Evolutionary conservation across 495 filamentous ascomycete genomes (phyloP), one percentile per base, ranked within the genome.

Genomic region (Chaetomium tenue): DNA sequence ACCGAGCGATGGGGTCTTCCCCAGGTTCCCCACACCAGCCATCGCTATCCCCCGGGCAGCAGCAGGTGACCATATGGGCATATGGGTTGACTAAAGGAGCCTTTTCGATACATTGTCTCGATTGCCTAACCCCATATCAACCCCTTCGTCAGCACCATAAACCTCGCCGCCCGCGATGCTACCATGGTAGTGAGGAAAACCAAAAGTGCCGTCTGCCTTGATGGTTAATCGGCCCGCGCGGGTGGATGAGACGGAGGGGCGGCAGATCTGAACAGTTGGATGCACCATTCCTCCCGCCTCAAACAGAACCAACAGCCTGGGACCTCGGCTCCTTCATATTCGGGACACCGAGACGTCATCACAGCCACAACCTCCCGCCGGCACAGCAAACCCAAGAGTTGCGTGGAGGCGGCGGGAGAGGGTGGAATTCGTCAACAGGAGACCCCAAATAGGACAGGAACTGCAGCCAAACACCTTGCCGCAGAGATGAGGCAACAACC

Each of bases 211-310:
- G 25, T 18, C 3, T n/a, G 33, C 33, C 33, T 23, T 20, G 18
- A 20, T 28, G 5, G 11, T 11, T 30, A 42, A 23, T 40, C 18
- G 33, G 33, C 26, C 25, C 33, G 30, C 39, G 26, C 22, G 40
- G 39, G 20, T n/a, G 39, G 56, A 47, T 58, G 37, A 18, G 57
- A 48, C 57, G 57, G 57, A 47, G 39, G 42, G 57, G 26, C 39
- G 42, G 55, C 55, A 59, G 22, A 59, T 59, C 57, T 59, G 30
- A 39, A 28, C 51, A 30, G 2, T 4, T 16, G 9, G 30, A 33
- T n/a, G 44, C 44, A 30, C 26, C 16, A 11, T 40, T 12, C 13
- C 52, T 30, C 52, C 18, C 52, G 30, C 16, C 28, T 18, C 25
- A 55, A 16, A 39, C 52, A 37, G 26, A 56, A 8, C 53, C 53